Conservation (phyloP, 129 eudicot genomes). For the Rutidosis leptorrhynchoides region DNA sequence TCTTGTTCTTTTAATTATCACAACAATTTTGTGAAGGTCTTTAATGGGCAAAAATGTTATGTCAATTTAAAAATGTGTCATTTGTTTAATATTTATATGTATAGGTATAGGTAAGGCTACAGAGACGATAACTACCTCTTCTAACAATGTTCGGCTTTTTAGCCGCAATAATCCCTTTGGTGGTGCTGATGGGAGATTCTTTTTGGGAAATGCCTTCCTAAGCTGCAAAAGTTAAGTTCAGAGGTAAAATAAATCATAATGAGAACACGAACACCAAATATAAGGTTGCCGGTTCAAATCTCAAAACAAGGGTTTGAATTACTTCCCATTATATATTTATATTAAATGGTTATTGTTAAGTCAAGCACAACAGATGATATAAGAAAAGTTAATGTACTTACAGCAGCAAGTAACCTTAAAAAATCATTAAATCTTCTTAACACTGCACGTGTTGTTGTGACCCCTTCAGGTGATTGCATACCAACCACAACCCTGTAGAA, state of each 20-base stretch:
- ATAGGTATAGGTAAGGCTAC: too few species aligned
- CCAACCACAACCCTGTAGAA: constrained; percentile 96
- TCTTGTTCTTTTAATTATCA: not conserved
- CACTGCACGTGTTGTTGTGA: constrained; percentile 78
- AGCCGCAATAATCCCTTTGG: constrained; percentile 84
- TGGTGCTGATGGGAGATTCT: constrained; percentile 82
- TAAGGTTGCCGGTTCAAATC: not conserved
- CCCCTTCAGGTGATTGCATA: constrained; percentile 89
- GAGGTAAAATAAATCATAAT: constrained; percentile 5
- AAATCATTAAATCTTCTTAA: constrained; percentile 98
- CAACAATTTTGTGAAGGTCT: too few species aligned
- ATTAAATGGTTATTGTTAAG: not conserved
- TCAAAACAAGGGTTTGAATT: not conserved
- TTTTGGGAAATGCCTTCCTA: constrained; percentile 65
- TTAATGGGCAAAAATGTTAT: too few species aligned
- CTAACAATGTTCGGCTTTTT: constrained; percentile 71
- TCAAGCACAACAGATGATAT: not conserved
- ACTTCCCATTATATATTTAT: too few species aligned
- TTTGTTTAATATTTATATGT: too few species aligned
- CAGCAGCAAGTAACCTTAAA: constrained; percentile 81
- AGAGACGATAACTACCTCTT: constrained; percentile 59
- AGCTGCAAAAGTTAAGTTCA: constrained; percentile 46
- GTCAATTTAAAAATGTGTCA: too few species aligned
- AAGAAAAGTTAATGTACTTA: constrained; percentile 43
- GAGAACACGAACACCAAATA: not conserved